Evolutionary conservation across 768 basidiomycete species (phyloP).

Genomic region (Mycena sanguinolenta): DNA sequence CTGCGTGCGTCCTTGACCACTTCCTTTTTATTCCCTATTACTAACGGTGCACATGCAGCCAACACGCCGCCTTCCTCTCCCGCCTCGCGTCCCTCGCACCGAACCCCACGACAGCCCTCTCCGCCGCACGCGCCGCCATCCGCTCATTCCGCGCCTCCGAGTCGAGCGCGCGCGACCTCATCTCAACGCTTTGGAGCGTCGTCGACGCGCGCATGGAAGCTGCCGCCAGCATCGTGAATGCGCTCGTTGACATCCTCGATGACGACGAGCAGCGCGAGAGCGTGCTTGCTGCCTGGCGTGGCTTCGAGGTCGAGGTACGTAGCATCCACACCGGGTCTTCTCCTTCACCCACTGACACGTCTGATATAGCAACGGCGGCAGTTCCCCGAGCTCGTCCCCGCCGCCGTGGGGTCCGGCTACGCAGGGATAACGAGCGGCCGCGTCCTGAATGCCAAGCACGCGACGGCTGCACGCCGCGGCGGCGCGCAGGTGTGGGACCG

Average conservation of each 20-base stretch:
- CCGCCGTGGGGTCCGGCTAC: constrained; percentile 72
- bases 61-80: constrained; percentile 73
- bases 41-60: constrained; percentile 54
- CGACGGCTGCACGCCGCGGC: constrained; percentile 67
- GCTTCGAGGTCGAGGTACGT: constrained; percentile 84
- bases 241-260: constrained; percentile 82
- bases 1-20: constrained; percentile 60
- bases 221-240: constrained; percentile 71
- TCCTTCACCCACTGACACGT: constrained; percentile 1
- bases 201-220: constrained; percentile 72
- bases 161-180: constrained; percentile 84
- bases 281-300: constrained; percentile 83
- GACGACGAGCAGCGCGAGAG: constrained; percentile 88
- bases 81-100: constrained; percentile 72
- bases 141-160: constrained; percentile 85
- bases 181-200: constrained; percentile 90
- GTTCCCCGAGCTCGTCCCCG: constrained; percentile 82
- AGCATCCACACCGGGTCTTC: not conserved
- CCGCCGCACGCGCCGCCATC: constrained; percentile 80
- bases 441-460: constrained; percentile 86
- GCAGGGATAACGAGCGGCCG: constrained; percentile 86
- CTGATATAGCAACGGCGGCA: constrained; percentile 79
- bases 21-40: not conserved
- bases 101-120: constrained; percentile 68
- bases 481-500: constrained; percentile 85